Conservation (phyloP, 2,329 filamentous ascomycete species). For the Pseudogymnoascus destructans region DNA sequence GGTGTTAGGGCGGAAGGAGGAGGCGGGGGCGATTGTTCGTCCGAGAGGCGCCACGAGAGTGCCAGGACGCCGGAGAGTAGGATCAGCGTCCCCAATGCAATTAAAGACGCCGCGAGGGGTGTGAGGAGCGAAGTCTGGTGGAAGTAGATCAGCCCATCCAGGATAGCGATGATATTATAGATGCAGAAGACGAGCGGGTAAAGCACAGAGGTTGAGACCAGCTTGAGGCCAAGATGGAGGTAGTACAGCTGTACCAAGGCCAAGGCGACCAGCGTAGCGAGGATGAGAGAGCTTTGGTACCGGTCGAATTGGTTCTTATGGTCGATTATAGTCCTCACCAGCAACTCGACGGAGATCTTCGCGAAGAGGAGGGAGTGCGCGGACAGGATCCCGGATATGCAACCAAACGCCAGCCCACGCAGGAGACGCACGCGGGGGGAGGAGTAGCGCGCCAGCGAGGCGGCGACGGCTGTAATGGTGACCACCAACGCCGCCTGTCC, state of each 20-base stretch:
- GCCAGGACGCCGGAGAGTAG: slow-evolving; percentile 79
- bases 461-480: slow-evolving; percentile 49
- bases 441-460: slow-evolving; percentile 39
- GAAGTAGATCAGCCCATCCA: slow-evolving; percentile 96
- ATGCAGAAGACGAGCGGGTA: slow-evolving; percentile 97
- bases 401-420: slow-evolving; percentile 76
- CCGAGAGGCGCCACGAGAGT: slow-evolving; percentile 83
- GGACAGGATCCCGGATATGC: slow-evolving; percentile 83
- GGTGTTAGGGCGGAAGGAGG: slow-evolving; percentile 59
- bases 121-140: slow-evolving; percentile 71
- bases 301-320: slow-evolving; percentile 85
- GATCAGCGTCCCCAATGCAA: slow-evolving; percentile 75
- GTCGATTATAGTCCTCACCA: slow-evolving; percentile 77
- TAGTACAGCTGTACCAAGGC: slow-evolving; percentile 91
- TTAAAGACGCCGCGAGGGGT: slow-evolving; percentile 62
- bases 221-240: slow-evolving; percentile 81
- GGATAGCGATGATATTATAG: slow-evolving; percentile 97
- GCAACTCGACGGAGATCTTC: slow-evolving; percentile 89
- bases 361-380: slow-evolving; percentile 87
- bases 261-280: slow-evolving; percentile 65
- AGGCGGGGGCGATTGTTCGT: slow-evolving; percentile 51
- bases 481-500: slow-evolving; percentile 63
- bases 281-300: slow-evolving; percentile 89
- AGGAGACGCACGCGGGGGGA: slow-evolving; percentile 59
- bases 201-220: slow-evolving; percentile 88